These are phyloP conservation scores for Zoysia pacifica DNA, from an alignment of 176 grass and related monocot species.

Conservation along the genomic window DNA sequence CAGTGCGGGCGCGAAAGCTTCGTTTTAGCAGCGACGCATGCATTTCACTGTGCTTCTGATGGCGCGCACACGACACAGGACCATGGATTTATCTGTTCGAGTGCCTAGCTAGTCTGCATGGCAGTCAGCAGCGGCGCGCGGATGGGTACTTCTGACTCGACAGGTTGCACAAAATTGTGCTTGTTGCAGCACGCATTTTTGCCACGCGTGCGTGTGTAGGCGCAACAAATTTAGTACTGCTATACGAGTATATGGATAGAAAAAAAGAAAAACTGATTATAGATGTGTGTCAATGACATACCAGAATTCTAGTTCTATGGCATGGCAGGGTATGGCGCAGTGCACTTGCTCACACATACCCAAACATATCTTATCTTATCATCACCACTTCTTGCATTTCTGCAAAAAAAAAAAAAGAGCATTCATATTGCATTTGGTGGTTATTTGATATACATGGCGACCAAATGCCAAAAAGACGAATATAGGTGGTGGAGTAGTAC, in stretches of 20 bases:
- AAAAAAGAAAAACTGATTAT: no score
- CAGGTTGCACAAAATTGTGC: background rate
- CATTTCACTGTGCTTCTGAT: background rate
- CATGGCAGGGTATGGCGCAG: slow-evolving; percentile 7
- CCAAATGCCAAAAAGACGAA: slow-evolving; percentile 33
- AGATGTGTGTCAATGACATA: background rate
- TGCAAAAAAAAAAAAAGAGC: background rate
- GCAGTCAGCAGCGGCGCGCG: no score
- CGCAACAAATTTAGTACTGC: no score
- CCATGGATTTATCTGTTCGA: background rate
- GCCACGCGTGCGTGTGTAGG: no score
- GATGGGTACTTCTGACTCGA: background rate
- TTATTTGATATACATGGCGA: slow-evolving; percentile 19
- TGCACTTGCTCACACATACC: slow-evolving; percentile 36
- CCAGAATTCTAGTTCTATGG: slow-evolving; percentile 20
- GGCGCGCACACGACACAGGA: background rate
- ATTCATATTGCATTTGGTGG: slow-evolving; percentile 19
- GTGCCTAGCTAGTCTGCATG: no score
- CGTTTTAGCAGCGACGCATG: background rate
- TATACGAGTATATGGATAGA: no score
- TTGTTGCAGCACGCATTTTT: background rate
- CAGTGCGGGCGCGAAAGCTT: slow-evolving; percentile 30
- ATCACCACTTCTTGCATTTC: background rate
- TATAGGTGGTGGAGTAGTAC: background rate
- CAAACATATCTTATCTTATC: slow-evolving; percentile 46